Base-by-base conservation (phyloP, 2,329 filamentous ascomycete genomes). In the Basipetospora chlamydospora region DNA sequence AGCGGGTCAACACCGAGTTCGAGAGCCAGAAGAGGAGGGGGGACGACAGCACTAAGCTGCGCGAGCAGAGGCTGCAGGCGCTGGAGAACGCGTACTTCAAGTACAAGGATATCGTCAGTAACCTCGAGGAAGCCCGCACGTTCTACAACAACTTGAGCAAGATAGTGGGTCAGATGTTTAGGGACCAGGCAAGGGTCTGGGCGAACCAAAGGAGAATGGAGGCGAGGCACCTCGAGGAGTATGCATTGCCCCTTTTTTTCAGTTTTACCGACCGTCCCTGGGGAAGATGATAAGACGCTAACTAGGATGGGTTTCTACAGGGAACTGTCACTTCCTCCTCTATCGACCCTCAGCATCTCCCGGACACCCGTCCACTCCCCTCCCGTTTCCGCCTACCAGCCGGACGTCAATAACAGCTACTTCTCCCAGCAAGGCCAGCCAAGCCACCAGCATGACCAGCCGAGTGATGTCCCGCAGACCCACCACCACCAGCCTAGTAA, bases 131-230 rank as follows among this genome's bases (percentile, higher is more conserved):
- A 0, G 90, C 85, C 1, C 69, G 88, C 37, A 95, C 90, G 54
- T 98, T 98, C 53, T 98, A 96, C 62, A 98, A 98, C 47, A 87
- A 96, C 50, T 67, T 98, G 4, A 83, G 81, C 32, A 83, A 80
- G 56, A 86, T 96, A 43, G 82, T 94, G 1, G 79, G 76, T 1
- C 62, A 63, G 26, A 68, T 78, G 8, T 96, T 95, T 54, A 69
- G 86, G 13, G 88, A 95, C 46, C 56, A 66, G 39, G 81, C 83
- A 25, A 77, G 77, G 45, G 71, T 69, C 2, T 96, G 92, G 66
- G 80, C 81, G 1, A 79, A 86, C 20, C 74, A 85, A 50, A 68
- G 90, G 36, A 72, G 86, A 35, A 73, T 80, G 44, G 88, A 96
- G 47, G 86, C 86, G 0, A 73, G 77, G 44, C 73, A 75, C 37